Conservation (phyloP, 1,284 basidiomycete genomes). For the Boletus nobilissimus region DNA sequence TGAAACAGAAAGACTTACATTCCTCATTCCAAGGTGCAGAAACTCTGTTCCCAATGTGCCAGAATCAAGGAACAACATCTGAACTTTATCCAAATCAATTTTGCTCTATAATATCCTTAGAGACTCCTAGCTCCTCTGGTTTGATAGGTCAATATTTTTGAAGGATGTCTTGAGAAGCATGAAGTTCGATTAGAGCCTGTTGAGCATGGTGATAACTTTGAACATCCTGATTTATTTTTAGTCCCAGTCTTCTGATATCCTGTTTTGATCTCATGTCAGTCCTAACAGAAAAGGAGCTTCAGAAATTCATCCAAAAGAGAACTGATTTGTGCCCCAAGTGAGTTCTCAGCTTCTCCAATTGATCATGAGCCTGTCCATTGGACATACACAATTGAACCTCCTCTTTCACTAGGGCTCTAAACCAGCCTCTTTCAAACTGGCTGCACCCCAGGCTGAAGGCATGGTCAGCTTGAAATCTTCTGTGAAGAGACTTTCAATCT, state of each 20-base stretch:
- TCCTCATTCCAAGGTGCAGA: slow-evolving; percentile 18
- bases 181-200: slow-evolving; percentile 4
- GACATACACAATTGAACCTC: too few species aligned
- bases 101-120: slow-evolving; percentile 28
- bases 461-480: too few species aligned
- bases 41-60: not conserved
- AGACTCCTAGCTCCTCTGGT: slow-evolving; percentile 9
- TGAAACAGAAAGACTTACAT: slow-evolving; percentile 17
- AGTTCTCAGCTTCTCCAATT: slow-evolving; percentile 19
- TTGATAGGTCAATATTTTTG: slow-evolving; percentile 12
- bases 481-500: too few species aligned
- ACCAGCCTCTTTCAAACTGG: too few species aligned
- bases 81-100: slow-evolving; percentile 24
- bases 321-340: slow-evolving; percentile 28
- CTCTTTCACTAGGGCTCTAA: too few species aligned
- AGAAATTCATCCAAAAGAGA: slow-evolving; percentile 11
- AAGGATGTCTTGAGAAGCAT: not conserved
- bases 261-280: slow-evolving; percentile 24
- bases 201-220: slow-evolving; percentile 5
- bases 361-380: too few species aligned
- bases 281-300: slow-evolving; percentile 13
- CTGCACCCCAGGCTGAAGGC: too few species aligned
- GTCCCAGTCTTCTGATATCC: slow-evolving; percentile 1
- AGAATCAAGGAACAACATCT: slow-evolving; percentile 32
- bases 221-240: slow-evolving; percentile 22